These are phyloP conservation scores for Parastagonospora nodorum DNA, from an alignment of 2,329 filamentous ascomycete genomes.

Conservation along the genomic window DNA sequence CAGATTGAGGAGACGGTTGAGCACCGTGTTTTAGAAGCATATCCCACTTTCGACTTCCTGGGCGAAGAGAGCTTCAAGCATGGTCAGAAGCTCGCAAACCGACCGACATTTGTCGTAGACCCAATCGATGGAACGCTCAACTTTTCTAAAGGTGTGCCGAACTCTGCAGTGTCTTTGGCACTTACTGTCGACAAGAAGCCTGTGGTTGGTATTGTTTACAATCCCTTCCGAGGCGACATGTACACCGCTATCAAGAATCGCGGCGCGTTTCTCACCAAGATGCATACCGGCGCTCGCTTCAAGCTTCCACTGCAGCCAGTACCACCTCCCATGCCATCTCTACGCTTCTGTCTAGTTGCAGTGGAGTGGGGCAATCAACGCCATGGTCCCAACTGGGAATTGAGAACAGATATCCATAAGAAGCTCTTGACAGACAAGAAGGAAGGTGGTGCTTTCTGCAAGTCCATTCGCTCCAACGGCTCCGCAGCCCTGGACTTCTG, in stretches of 20 bases:
- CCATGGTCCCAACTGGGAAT: constrained; percentile 43
- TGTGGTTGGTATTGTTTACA: constrained; percentile 43
- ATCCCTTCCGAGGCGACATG: constrained; percentile 42
- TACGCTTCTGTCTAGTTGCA: constrained; percentile 41
- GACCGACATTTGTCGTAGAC: constrained; percentile 45
- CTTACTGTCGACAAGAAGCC: constrained; percentile 39
- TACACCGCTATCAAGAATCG: constrained; percentile 42
- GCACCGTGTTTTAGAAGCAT: constrained; percentile 47
- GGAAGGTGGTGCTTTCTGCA: constrained; percentile 40
- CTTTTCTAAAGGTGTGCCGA: constrained; percentile 46
- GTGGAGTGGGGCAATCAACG: constrained; percentile 48
- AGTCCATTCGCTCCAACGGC: constrained; percentile 41
- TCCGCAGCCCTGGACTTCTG: constrained; percentile 47
- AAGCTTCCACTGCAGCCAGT: constrained; percentile 38
- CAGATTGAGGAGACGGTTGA: constrained; percentile 59
- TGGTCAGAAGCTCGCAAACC: constrained; percentile 34
- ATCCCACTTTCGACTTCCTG: constrained; percentile 51
- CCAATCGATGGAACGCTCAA: constrained; percentile 49
- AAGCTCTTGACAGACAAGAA: constrained; percentile 34
- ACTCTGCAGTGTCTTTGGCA: constrained; percentile 42
- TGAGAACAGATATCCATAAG: constrained; percentile 35
- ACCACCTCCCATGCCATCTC: constrained; percentile 27
- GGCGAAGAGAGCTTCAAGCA: constrained; percentile 46
- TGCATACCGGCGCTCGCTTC: constrained; percentile 20
- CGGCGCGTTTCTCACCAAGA: constrained; percentile 36